These are phyloP conservation scores for Starmerella etchellsii DNA, from an alignment of 805 yeast species.

Conservation along the genomic window DNA sequence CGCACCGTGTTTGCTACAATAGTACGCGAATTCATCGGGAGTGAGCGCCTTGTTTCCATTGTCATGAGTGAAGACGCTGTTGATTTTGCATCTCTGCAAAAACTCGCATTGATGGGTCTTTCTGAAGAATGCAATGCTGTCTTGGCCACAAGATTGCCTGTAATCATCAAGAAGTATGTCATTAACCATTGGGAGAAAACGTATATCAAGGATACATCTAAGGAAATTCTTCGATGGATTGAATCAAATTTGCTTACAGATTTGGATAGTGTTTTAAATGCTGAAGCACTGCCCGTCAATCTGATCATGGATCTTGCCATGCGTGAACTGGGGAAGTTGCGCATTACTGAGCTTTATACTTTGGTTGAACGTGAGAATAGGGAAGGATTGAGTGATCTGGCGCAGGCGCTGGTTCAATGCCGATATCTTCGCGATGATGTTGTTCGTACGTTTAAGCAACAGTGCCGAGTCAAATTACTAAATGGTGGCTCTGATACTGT, in stretches of 20 bases:
- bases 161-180: slow-evolving; percentile 13
- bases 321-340: slow-evolving; percentile 26
- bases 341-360: slow-evolving; percentile 47
- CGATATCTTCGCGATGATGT: slow-evolving; percentile 39
- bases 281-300: background rate
- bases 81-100: background rate
- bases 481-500: slow-evolving; percentile 75
- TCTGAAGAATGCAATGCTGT: slow-evolving; percentile 16
- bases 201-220: slow-evolving; percentile 3
- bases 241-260: background rate
- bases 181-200: background rate
- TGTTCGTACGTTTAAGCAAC: slow-evolving; percentile 37
- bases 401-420: slow-evolving; percentile 35
- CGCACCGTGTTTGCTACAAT: slow-evolving; percentile 18
- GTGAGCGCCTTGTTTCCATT: slow-evolving; percentile 2
- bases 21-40: slow-evolving; percentile 14
- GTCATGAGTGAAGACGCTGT: slow-evolving; percentile 4
- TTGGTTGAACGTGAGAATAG: slow-evolving; percentile 43
- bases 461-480: slow-evolving; percentile 38
- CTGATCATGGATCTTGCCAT: slow-evolving; percentile 1
- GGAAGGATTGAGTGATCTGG: slow-evolving; percentile 46
- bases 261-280: slow-evolving; percentile 3
- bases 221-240: slow-evolving; percentile 6
- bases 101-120: slow-evolving; percentile 18
- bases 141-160: slow-evolving; percentile 17